Evolutionary conservation across 2,329 filamentous ascomycete genomes (phyloP), one percentile per base, ranked within the genome.

Genomic region (Xylariales sp.): DNA sequence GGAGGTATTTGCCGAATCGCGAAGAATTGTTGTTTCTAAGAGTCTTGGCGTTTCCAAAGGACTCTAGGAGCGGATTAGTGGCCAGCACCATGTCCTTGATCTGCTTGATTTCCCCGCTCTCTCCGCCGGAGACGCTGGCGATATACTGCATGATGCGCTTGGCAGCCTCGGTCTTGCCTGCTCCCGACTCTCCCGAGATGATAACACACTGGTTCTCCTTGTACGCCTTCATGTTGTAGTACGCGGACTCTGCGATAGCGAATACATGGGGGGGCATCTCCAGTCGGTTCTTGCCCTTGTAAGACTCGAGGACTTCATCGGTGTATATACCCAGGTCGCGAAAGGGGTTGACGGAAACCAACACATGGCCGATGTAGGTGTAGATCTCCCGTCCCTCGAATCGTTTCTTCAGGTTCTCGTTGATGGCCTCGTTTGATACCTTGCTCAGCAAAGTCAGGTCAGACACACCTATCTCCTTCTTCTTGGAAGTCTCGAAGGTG

Each of bases 171-270:
- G 93, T 98, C 74, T 98, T 98, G 61, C 93, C 93, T 23, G 93
- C 93, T 59, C 93, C 93, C 3, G 93, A 97, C 67, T 98, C 93
- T 59, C 93, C 93, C 5, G 93, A 97, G 53, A 98, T 98, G 64
- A 98, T 98, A 51, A 98, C 91, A 68, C 93, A 97, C 64, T 98
- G 93, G 69, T 97, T 97, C 53, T 97, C 93, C 57, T 88, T 88
- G 74, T 98, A 98, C 32, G 90, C 91, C 64, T 97, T 97, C 93
- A 98, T 97, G 71, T 98, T 97, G 71, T 97, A 97, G 72, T 98
- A 98, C 39, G 90, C 66, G 6, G 91, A 85, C 66, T 98, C 93
- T 58, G 93, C 93, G 56, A 98, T 39, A 44, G 89, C 91, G 62
- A 96, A 98, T 51, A 98, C 93, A 65, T 98, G 93, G 7, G 93